Evolutionary conservation across 129 eudicot species (phyloP), one percentile per base, ranked within the genome.

Genomic region (Artemisia annua): DNA sequence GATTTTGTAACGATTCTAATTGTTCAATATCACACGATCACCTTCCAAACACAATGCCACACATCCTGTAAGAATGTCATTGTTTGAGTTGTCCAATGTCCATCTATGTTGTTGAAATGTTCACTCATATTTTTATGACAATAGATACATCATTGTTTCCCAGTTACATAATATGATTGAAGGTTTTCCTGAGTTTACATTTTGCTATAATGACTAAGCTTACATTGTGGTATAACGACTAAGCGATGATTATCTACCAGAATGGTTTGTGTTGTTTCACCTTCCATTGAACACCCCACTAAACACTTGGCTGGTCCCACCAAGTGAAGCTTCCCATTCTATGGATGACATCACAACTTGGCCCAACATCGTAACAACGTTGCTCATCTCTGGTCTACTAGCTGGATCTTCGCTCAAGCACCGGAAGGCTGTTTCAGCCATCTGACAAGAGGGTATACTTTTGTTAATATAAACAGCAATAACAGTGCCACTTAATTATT

Each of bases 301-400:
- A 46, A 81, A 81, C 50, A 76, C 81, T 30, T 81, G 85, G 48
- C 81, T 76, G 1, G 63, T 64, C 49, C 79, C 75, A 55, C 81
- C 85, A 43, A 81, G 56, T 70, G 81, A 75, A 28, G 81, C 85
- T 71, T 81, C 85, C 85, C 81, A 76, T 78, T 81, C 85, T 64
- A 76, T 71, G 7, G 85, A 76, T 43, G 78, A 62, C 81, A 70
- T 75, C 18, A 76, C 19, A 43, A 81, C 76, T 43, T 76, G 81
- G 56, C 59, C 70, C 77, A 81, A 70, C 9, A 58, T 57, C 12
- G 66, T 71, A 7, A 81, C 85, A 51, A 81, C 70, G 3, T 76
- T 44, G 35, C 60, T 35, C 81, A 81, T 81, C 64, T 81, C 85
- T 56, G 81, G 85, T 56, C 85, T 76, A 13, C 66, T 71, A 4